Evolutionary conservation across 768 basidiomycete genomes (phyloP), one percentile per base, ranked within the genome.

Genomic region (Tremella yokohamensis): DNA sequence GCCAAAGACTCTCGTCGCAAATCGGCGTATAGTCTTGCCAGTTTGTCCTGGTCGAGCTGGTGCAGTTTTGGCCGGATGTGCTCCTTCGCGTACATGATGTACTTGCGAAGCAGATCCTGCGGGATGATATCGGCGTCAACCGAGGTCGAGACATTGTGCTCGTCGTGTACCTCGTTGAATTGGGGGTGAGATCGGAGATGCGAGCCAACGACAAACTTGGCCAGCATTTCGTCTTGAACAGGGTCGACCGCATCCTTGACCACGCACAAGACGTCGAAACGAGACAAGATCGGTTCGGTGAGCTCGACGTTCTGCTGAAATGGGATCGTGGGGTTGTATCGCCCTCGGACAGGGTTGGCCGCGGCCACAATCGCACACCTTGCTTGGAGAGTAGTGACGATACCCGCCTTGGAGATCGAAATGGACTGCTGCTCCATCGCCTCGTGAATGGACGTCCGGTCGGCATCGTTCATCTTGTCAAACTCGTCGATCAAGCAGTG

Each of bases 391-490:
- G 89, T 89, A n/a, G 96, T 98, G 55, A 98, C 89, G 62, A 99
- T 99, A 42, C 96, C 96, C 15, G 96, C 96, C 74, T 99, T 99
- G 20, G 94, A 91, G 69, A 99, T 98, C 3, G 96, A 98, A 65
- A 99, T 99, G 12, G 90, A 88, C 76, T 98, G 96, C 78, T 99
- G 96, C 75, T 99, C 96, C 96, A 99, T 99, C 1, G 96, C 96
- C 76, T 99, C 96, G 80, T 98, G 96, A 69, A 99, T 98, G 3
- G 92, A 96, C 15, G 93, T 98, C 67, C 94, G 83, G 76, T 99
- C 94, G 15, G 90, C 83, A 69, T 98, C 96, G 78, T 98, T 98
- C 96, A 99, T 99, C 81, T 99, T 99, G 81, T 99, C 96, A 76
- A 99, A 98, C 76, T 98, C 96, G 78, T 99, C 96, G 65, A 99